Conservation (phyloP, 805 yeast genomes). For the Kuraishia cidri region DNA sequence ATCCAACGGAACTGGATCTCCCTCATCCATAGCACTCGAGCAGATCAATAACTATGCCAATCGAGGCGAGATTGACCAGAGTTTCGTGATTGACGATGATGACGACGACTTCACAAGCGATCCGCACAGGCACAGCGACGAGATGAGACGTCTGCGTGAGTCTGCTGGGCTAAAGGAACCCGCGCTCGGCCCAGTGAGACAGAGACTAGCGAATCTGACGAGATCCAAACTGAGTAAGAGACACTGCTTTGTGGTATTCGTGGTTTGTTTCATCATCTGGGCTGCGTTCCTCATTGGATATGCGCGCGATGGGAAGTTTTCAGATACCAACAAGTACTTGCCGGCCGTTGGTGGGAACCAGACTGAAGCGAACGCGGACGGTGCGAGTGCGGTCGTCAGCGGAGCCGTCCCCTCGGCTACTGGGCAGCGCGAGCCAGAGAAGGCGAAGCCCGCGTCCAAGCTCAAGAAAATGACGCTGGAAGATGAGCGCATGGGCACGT, state of each 20-base stretch:
- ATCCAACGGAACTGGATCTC: background rate
- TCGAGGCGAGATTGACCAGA: background rate
- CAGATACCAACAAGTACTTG: conserved; percentile 8
- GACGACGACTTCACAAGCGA: conserved; percentile 21
- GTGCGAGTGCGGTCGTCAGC: background rate
- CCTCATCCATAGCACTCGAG: conserved; percentile 1
- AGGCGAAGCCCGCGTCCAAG: conserved; percentile 1
- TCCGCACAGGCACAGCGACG: conserved; percentile 11
- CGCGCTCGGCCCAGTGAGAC: background rate
- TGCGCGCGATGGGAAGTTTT: conserved; percentile 11
- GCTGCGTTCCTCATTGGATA: conserved; percentile 11
- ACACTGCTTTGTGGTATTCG: conserved; percentile 6
- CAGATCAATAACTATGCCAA: background rate
- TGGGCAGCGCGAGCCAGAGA: no score
- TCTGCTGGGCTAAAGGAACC: background rate
- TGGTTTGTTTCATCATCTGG: conserved; percentile 16
- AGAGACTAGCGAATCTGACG: background rate
- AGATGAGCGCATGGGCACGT: conserved; percentile 19
- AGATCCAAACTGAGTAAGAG: conserved; percentile 1
- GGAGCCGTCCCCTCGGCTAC: background rate
- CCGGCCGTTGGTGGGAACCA: conserved; percentile 4
- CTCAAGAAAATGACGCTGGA: conserved; percentile 13
- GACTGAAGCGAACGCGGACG: background rate
- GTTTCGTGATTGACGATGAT: conserved; percentile 10
- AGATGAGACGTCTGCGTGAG: background rate